Evolutionary conservation across 768 basidiomycete species (phyloP).

Genomic region (Lentinus tigrinus): DNA sequence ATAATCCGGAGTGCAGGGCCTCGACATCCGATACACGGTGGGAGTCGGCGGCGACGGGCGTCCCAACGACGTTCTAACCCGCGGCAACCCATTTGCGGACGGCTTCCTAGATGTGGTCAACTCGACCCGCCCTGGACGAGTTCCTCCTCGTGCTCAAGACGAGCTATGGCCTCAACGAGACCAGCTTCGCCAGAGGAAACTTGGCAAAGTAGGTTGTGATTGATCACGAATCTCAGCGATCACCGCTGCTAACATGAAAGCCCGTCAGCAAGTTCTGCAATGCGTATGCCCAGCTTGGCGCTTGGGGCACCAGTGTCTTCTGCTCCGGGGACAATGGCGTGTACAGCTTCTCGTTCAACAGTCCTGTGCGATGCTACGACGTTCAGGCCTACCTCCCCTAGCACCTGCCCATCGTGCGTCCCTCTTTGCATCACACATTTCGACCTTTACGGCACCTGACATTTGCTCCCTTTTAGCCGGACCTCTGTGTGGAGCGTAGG

Average conservation of each 20-base stretch:
- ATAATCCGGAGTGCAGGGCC: conserved; percentile 20
- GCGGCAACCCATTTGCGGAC: conserved; percentile 22
- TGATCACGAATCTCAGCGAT: not conserved
- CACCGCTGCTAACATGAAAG: too few species aligned
- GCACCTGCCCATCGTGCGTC: conserved; percentile 34
- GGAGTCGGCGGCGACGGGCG: conserved; percentile 32
- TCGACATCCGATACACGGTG: conserved; percentile 38
- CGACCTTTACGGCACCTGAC: not conserved
- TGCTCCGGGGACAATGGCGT: conserved; percentile 31
- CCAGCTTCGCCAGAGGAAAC: not conserved
- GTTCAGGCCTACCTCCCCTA: conserved; percentile 36
- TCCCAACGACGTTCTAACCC: conserved; percentile 33
- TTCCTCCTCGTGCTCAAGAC: conserved; percentile 34
- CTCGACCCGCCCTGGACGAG: conserved; percentile 20
- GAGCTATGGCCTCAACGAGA: conserved; percentile 34
- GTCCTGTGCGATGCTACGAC: conserved; percentile 37
- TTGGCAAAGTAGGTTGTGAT: conserved; percentile 4
- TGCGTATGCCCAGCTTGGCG: not conserved
- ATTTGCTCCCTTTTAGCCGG: conserved; percentile 18
- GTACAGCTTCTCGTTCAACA: conserved; percentile 24
- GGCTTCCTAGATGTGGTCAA: conserved; percentile 35
- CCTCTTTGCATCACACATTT: too few species aligned
- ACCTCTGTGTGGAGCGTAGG: conserved; percentile 34
- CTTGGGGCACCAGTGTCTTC: not conserved
- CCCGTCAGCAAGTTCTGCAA: not conserved